Percentiles rank a stretch among this genome's conserved stretches.
Evolutionary conservation across 1,139 yeast species (phyloP).

Genomic region (Pichia sp.): DNA sequence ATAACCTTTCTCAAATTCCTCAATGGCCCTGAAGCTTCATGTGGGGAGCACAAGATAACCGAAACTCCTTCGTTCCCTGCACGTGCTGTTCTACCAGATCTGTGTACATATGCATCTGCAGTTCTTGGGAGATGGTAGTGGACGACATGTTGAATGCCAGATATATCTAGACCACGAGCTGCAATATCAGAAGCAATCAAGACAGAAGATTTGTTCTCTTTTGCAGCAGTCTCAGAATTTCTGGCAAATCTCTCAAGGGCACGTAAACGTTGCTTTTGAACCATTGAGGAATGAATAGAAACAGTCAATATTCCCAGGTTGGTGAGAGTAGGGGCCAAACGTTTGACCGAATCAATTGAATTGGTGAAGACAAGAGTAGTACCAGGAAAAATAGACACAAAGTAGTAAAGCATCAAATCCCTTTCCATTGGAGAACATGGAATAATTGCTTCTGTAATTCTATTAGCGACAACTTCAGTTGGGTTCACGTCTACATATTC

Average conservation of each 20-base stretch:
- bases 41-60: constrained; percentile 87
- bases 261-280: constrained; percentile 86
- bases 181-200: constrained; percentile 96
- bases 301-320: constrained; percentile 69
- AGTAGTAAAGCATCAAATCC: constrained; percentile 86
- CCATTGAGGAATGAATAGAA: constrained; percentile 90
- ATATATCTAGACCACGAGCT: constrained; percentile 95
- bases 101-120: constrained; percentile 90
- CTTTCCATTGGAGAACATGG: constrained; percentile 91
- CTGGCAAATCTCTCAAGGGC: constrained; percentile 71
- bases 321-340: constrained; percentile 71
- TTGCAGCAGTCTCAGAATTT: constrained; percentile 44
- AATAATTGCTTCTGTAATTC: constrained; percentile 78
- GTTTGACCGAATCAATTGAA: constrained; percentile 87
- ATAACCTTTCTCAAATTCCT: constrained; percentile 67
- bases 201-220: constrained; percentile 54
- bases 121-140: constrained; percentile 94
- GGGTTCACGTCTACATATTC: constrained; percentile 82
- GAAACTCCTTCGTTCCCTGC: constrained; percentile 94
- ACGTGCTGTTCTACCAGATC: constrained; percentile 98
- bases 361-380: constrained; percentile 89
- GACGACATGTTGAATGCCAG: constrained; percentile 87
- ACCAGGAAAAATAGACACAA: constrained; percentile 82
- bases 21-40: constrained; percentile 86
- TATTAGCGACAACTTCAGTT: constrained; percentile 69